phyloP scores from a whole-genome alignment of 805 yeast species.

The Debaryomyces maramus region DNA sequence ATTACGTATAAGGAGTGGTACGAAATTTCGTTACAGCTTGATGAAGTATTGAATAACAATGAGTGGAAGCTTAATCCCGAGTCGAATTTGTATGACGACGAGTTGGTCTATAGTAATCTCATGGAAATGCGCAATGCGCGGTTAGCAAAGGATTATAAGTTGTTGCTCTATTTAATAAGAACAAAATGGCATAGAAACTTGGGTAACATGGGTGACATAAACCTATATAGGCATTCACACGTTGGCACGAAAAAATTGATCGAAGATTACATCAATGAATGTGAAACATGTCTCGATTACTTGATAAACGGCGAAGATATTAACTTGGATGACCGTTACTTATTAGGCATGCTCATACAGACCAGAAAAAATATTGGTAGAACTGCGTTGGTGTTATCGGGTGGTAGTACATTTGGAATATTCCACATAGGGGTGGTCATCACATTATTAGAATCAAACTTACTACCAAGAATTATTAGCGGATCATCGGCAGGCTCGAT shows the following conservation, averaged over 20 bases:
- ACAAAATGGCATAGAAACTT: constrained; percentile 83
- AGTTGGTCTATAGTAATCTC: constrained; percentile 54
- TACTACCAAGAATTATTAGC: constrained; percentile 83
- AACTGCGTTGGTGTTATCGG: constrained; percentile 91
- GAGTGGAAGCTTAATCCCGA: constrained; percentile 68
- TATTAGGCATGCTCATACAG: constrained; percentile 77
- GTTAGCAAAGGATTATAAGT: constrained; percentile 52
- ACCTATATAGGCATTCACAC: constrained; percentile 72
- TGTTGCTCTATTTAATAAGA: constrained; percentile 69
- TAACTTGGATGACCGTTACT: constrained; percentile 62
- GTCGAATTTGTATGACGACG: constrained; percentile 72
- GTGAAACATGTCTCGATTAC: constrained; percentile 48
- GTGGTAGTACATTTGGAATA: constrained; percentile 93
- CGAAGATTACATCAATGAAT: constrained; percentile 81
- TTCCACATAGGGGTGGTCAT: constrained; percentile 90
- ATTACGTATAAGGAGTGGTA: constrained; percentile 64
- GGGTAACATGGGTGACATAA: constrained; percentile 83
- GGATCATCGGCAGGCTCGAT: constrained; percentile 98
- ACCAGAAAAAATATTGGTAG: constrained; percentile 91
- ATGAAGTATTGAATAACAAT: constrained; percentile 60
- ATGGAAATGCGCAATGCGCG: constrained; percentile 62
- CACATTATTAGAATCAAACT: constrained; percentile 68
- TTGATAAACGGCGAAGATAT: constrained; percentile 40
- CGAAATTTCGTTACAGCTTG: constrained; percentile 60
- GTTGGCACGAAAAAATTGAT: constrained; percentile 84